Conservation (phyloP, 2,329 filamentous ascomycete species). For the Scedosporium dehoogii region DNA sequence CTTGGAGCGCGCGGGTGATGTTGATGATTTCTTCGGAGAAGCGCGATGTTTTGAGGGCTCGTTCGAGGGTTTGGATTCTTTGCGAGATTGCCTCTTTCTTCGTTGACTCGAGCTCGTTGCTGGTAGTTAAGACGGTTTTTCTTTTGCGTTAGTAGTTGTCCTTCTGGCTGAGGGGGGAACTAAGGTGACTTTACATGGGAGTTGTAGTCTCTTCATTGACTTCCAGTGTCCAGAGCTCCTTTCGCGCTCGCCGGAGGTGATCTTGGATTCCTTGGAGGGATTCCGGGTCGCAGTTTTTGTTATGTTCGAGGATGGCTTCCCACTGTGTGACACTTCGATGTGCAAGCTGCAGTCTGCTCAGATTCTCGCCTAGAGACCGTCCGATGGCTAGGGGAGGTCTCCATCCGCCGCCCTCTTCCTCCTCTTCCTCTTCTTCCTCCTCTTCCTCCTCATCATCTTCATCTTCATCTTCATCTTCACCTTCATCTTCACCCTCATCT, state of each 20-base stretch:
- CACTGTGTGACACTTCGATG: slow-evolving; percentile 26
- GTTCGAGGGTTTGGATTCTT: slow-evolving; percentile 21
- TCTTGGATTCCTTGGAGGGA: slow-evolving; percentile 14
- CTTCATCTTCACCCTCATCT: no score
- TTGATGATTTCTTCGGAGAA: slow-evolving; percentile 28
- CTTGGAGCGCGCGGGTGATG: slow-evolving; percentile 30
- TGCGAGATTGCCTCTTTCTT: slow-evolving; percentile 19
- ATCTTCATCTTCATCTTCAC: no score
- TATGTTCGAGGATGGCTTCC: slow-evolving; percentile 19
- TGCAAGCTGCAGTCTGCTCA: slow-evolving; percentile 25
- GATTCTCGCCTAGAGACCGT: slow-evolving; percentile 22
- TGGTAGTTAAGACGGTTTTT: neutral
- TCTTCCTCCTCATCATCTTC: no score
- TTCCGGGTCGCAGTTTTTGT: slow-evolving; percentile 10
- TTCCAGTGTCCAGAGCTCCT: slow-evolving; percentile 18
- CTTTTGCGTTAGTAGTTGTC: neutral
- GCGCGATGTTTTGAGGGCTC: slow-evolving; percentile 19
- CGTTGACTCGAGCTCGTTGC: slow-evolving; percentile 14
- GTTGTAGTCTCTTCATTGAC: slow-evolving; percentile 11
- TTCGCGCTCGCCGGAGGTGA: slow-evolving; percentile 10
- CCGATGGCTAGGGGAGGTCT: slow-evolving; percentile 22
- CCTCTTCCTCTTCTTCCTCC: no score
- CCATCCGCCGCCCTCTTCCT: neutral
- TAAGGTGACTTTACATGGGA: neutral
- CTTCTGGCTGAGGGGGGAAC: neutral